Percentiles rank a stretch among this genome's conserved stretches.
Conservation (phyloP, 2,329 filamentous ascomycete genomes). For the Clathrospora elynae region DNA sequence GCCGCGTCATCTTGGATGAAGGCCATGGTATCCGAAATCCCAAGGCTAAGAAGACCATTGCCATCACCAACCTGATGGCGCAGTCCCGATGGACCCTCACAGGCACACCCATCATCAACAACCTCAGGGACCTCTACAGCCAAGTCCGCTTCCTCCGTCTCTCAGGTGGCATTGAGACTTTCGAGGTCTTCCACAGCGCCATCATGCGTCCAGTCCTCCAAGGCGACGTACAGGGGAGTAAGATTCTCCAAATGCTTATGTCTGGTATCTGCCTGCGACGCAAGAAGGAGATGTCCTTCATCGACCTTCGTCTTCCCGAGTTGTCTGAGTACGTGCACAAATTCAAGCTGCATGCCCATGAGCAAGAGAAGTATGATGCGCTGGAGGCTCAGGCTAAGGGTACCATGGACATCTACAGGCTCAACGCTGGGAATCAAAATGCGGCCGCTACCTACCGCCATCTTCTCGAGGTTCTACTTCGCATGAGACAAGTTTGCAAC, state of each 20-base stretch:
- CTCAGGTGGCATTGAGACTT: conserved; percentile 73
- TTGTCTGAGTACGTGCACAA: conserved; percentile 79
- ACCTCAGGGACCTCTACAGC: conserved; percentile 78
- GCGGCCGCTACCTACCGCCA: conserved; percentile 65
- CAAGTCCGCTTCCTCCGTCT: conserved; percentile 77
- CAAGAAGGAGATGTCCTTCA: conserved; percentile 85
- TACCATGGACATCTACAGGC: conserved; percentile 65
- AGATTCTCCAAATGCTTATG: conserved; percentile 77
- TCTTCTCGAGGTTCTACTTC: conserved; percentile 79
- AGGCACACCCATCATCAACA: conserved; percentile 76
- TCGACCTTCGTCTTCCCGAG: conserved; percentile 77
- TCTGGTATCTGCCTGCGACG: conserved; percentile 78
- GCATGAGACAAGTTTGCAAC: conserved; percentile 84
- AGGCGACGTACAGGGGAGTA: conserved; percentile 63
- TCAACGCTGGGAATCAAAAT: conserved; percentile 50
- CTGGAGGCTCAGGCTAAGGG: conserved; percentile 74
- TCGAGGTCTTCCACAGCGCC: conserved; percentile 73
- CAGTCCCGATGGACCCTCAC: conserved; percentile 72
- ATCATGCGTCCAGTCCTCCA: conserved; percentile 70
- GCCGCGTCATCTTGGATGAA: conserved; percentile 60
- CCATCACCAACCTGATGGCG: conserved; percentile 69
- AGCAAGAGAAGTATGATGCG: conserved; percentile 77
- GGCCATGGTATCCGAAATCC: conserved; percentile 77
- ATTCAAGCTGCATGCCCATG: conserved; percentile 73
- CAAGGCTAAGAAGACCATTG: conserved; percentile 71